phyloP scores from a whole-genome alignment of 768 basidiomycete genomes.

The Tricholoma bakamatsutake region DNA sequence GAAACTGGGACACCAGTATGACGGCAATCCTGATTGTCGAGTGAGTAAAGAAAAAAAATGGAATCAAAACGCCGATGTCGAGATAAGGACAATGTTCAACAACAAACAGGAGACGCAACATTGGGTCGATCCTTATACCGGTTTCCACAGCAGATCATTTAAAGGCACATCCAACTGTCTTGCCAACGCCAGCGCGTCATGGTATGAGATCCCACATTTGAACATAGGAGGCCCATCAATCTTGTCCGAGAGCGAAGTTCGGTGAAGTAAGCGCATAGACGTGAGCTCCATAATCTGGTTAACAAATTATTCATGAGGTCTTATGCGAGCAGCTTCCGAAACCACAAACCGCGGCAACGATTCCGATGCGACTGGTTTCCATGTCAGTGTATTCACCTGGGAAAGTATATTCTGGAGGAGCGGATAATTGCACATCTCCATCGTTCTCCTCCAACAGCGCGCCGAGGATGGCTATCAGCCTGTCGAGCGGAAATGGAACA shows the following conservation, averaged over 20 bases:
- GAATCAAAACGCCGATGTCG: too few relatives aligned
- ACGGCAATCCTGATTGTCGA: too few relatives aligned
- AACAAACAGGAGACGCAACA: too few relatives aligned
- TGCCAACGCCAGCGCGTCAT: constrained; percentile 48
- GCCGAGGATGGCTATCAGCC: constrained; percentile 76
- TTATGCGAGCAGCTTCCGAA: neutral
- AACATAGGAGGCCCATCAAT: constrained; percentile 68
- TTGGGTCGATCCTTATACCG: constrained; percentile 20
- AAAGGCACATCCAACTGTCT: constrained; percentile 54
- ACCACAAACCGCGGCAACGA: constrained; percentile 51
- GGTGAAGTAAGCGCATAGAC: constrained; percentile 58
- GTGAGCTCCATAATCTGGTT: constrained; percentile 62
- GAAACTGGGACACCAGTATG: too few relatives aligned
- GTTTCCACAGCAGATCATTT: constrained; percentile 68
- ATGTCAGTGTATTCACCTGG: constrained; percentile 73
- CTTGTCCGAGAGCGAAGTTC: constrained; percentile 53
- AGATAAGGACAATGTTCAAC: too few relatives aligned
- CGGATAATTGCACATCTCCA: constrained; percentile 38
- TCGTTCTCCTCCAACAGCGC: constrained; percentile 73
- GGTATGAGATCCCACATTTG: constrained; percentile 67
- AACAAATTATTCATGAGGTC: neutral
- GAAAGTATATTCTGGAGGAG: constrained; percentile 38
- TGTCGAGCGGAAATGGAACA: constrained; percentile 68
- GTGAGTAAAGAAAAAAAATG: too few relatives aligned
- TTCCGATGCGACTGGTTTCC: constrained; percentile 57